These are phyloP conservation scores for Cotoneaster glaucophyllus DNA, from an alignment of 306 rosid genomes.

Conservation along the genomic window DNA sequence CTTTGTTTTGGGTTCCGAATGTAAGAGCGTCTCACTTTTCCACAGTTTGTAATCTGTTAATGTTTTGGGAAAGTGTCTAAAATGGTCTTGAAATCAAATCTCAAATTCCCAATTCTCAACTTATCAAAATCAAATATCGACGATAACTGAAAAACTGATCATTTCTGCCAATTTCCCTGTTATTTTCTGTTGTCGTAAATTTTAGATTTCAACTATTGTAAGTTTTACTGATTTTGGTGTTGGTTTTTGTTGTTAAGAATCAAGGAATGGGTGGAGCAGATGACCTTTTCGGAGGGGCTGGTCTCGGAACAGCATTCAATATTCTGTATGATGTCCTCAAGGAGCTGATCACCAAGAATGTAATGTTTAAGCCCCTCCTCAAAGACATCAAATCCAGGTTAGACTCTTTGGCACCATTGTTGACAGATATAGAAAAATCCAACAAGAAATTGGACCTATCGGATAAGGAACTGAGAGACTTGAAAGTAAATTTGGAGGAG, in stretches of 20 bases:
- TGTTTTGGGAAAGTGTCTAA: too few species aligned
- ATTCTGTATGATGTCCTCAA: neutral
- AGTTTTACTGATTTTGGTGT: too few species aligned
- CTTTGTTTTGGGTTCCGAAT: too few species aligned
- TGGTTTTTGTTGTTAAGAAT: too few species aligned
- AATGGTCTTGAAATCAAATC: too few species aligned
- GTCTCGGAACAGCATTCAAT: neutral
- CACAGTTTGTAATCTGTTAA: neutral
- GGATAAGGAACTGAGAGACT: neutral
- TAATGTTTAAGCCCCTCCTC: neutral
- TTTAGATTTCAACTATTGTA: too few species aligned
- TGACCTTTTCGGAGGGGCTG: neutral
- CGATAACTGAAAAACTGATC: too few species aligned
- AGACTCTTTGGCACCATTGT: neutral
- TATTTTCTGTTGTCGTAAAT: too few species aligned
- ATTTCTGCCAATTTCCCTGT: too few species aligned
- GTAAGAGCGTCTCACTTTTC: neutral
- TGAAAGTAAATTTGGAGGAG: neutral
- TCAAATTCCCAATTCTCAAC: too few species aligned
- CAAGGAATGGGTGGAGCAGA: too few species aligned
- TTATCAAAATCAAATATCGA: too few species aligned
- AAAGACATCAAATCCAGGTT: neutral
- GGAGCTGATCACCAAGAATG: neutral
- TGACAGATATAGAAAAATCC: neutral
- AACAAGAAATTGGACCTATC: neutral